phyloP scores from a whole-genome alignment of 805 yeast species.

The Lipomyces spencermartinsiae region DNA sequence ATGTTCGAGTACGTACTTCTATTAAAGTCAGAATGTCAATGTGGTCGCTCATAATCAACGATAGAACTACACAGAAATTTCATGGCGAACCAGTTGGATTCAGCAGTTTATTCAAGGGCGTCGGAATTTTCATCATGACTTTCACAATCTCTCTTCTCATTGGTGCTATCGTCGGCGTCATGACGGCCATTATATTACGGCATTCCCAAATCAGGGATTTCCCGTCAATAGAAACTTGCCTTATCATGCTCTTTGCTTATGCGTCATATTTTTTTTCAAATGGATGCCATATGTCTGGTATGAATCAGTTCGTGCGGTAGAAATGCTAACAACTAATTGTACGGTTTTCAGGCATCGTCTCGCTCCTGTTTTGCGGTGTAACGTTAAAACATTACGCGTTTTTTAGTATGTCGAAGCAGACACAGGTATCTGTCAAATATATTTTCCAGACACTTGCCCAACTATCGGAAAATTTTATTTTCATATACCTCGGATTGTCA shows the following conservation, averaged over 20 bases:
- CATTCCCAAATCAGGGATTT: constrained; percentile 92
- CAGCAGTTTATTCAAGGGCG: constrained; percentile 85
- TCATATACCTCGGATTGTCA: constrained; percentile 92
- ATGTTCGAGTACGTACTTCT: constrained; percentile 71
- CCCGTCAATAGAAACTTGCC: constrained; percentile 96
- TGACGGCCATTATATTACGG: constrained; percentile 87
- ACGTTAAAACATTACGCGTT: constrained; percentile 97
- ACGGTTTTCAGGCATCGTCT: constrained; percentile 43
- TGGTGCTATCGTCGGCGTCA: constrained; percentile 85
- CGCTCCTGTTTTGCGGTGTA: constrained; percentile 92
- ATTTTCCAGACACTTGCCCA: constrained; percentile 94
- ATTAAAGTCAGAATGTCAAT: neutral
- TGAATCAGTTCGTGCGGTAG: neutral
- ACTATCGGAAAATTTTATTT: constrained; percentile 93
- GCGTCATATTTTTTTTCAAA: constrained; percentile 97
- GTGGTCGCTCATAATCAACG: neutral
- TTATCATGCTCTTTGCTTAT: constrained; percentile 88
- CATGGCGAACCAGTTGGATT: constrained; percentile 83
- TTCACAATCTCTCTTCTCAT: constrained; percentile 89
- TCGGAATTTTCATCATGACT: constrained; percentile 90
- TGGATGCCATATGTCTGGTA: constrained; percentile 98
- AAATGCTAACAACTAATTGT: neutral
- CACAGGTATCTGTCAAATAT: constrained; percentile 95
- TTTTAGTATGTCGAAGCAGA: constrained; percentile 95
- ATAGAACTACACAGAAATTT: constrained; percentile 86